These are phyloP conservation scores for Handroanthus guayacan DNA, from an alignment of 257 asterid species.

Conservation along the genomic window DNA sequence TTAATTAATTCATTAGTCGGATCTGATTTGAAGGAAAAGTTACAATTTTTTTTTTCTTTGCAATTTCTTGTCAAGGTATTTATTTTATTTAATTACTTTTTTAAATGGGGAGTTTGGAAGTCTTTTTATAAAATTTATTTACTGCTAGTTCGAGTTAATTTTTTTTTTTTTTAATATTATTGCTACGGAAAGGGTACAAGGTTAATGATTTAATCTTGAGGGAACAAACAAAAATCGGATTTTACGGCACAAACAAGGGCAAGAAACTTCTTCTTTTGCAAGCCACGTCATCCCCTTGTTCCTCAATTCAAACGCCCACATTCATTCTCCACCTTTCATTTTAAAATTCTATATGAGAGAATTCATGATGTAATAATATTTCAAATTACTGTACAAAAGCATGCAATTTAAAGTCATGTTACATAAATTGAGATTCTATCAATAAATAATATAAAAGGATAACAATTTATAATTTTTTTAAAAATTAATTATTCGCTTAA, in stretches of 20 bases:
- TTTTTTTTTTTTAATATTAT: background rate
- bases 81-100: too few relatives aligned
- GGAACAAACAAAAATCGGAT: slow-evolving; percentile 39
- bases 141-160: background rate
- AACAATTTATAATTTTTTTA: too few relatives aligned
- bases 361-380: too few relatives aligned
- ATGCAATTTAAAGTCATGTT: too few relatives aligned
- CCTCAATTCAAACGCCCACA: slow-evolving; percentile 18
- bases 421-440: too few relatives aligned
- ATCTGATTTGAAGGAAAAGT: background rate
- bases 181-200: slow-evolving; percentile 25
- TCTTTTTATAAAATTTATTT: background rate
- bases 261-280: slow-evolving; percentile 1
- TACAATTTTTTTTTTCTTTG: too few relatives aligned
- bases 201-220: background rate
- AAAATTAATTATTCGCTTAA: too few relatives aligned
- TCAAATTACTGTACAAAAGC: too few relatives aligned
- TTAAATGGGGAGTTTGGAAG: too few relatives aligned
- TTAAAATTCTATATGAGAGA: background rate
- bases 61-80: too few relatives aligned
- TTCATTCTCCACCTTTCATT: background rate
- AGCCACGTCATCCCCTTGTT: slow-evolving; percentile 18
- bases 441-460: too few relatives aligned
- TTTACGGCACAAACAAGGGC: slow-evolving; percentile 36
- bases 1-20: slow-evolving; percentile 22